These are phyloP conservation scores for Fusarium equiseti DNA, from an alignment of 2,329 filamentous ascomycete species.

Conservation along the genomic window DNA sequence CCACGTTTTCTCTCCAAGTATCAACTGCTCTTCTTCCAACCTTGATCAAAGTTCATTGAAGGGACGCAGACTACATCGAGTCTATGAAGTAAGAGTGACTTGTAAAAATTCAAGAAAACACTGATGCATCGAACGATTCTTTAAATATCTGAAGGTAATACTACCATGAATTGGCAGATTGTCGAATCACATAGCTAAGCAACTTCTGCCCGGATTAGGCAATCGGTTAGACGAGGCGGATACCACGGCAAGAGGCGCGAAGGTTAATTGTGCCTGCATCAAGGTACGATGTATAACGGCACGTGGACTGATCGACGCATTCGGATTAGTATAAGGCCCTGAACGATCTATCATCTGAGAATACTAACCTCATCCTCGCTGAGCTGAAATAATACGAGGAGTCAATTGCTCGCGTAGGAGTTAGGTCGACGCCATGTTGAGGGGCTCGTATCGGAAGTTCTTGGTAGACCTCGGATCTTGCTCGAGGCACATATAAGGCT, in stretches of 20 bases:
- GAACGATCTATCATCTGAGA: neutral
- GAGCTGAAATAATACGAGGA: neutral
- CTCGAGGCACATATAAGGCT: neutral
- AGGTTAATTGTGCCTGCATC: neutral
- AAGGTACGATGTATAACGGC: neutral
- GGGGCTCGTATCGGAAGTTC: neutral
- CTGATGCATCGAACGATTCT: too few species aligned
- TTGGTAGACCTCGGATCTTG: too few species aligned
- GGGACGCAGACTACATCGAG: accelerated
- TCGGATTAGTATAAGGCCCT: neutral
- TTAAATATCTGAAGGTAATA: too few species aligned
- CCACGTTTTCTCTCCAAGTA: neutral
- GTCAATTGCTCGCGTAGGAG: neutral
- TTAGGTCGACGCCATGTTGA: neutral
- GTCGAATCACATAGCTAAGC: neutral
- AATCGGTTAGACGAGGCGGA: neutral
- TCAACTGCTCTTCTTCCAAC: neutral
- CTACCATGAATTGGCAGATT: too few species aligned
- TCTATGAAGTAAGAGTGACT: accelerated
- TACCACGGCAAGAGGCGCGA: neutral
- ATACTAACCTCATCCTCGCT: too few species aligned
- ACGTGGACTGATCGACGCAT: neutral
- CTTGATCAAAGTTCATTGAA: neutral
- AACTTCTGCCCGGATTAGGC: neutral
- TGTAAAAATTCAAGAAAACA: accelerated